phyloP scores from a whole-genome alignment of 1,284 basidiomycete species.

The Tetrapyrgos nigripes region DNA sequence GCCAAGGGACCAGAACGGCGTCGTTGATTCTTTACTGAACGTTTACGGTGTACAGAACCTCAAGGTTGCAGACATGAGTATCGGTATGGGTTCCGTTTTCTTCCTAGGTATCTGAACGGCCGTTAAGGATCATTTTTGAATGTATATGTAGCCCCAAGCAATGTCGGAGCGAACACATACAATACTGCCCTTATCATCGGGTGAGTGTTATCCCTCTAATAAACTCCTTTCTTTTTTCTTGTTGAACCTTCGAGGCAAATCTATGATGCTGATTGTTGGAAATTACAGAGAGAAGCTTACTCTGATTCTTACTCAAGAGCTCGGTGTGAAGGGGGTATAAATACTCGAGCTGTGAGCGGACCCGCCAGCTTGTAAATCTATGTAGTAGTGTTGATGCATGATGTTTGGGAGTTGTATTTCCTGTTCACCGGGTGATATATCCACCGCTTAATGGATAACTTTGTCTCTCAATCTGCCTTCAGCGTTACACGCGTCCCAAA shows the following conservation, averaged over 20 bases:
- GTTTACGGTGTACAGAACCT: slow-evolving; percentile 67
- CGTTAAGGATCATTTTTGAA: neutral
- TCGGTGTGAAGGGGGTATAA: slow-evolving; percentile 15
- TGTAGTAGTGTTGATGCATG: too few relatives aligned
- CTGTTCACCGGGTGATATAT: too few relatives aligned
- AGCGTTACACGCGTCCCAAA: too few relatives aligned
- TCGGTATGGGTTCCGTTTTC: too few relatives aligned
- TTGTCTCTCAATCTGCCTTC: too few relatives aligned
- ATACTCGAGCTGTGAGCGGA: neutral
- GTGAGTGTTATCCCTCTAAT: neutral
- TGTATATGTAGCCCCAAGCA: slow-evolving; percentile 25
- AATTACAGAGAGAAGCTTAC: slow-evolving; percentile 21
- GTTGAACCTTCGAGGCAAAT: neutral
- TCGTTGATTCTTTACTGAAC: slow-evolving; percentile 65
- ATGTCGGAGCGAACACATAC: slow-evolving; percentile 28
- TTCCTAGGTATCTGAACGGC: neutral
- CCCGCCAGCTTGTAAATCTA: too few relatives aligned
- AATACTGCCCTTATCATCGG: slow-evolving; percentile 17
- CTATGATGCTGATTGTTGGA: neutral
- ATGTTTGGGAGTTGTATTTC: too few relatives aligned
- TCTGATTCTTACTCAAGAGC: slow-evolving; percentile 20
- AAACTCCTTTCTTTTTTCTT: neutral
- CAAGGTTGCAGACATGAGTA: slow-evolving; percentile 55
- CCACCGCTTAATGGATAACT: too few relatives aligned
- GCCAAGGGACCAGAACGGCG: slow-evolving; percentile 58